phyloP scores from a whole-genome alignment of 352 stramenopile species.

The Phytophthora rubi region DNA sequence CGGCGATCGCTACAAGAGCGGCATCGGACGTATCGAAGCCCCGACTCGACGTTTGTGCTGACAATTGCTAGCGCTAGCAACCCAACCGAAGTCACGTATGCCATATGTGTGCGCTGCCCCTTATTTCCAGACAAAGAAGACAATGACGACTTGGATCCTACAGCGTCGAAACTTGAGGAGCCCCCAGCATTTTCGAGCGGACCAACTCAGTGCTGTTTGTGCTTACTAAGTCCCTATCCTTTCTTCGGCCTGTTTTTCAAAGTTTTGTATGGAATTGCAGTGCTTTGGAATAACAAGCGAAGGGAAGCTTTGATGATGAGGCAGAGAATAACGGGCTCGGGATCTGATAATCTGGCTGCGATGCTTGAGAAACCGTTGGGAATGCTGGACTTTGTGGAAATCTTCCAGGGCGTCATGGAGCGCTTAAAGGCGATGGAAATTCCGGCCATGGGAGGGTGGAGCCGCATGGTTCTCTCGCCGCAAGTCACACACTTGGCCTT shows the following conservation, averaged over 20 bases:
- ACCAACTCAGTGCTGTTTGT: constrained; percentile 72
- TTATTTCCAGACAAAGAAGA: constrained; percentile 63
- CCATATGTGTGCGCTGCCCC: constrained; percentile 71
- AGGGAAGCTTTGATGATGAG: constrained; percentile 37
- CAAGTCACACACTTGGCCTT: constrained; percentile 74
- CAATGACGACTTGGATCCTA: constrained; percentile 4
- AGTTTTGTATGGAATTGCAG: constrained; percentile 74
- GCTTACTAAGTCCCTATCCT: constrained; percentile 74
- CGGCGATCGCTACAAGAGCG: constrained; percentile 70
- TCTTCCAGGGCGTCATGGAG: constrained; percentile 71
- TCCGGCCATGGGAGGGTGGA: constrained; percentile 81
- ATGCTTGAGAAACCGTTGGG: constrained; percentile 43
- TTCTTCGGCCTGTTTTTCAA: constrained; percentile 91
- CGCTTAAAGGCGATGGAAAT: constrained; percentile 67
- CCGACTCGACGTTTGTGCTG: constrained; percentile 78
- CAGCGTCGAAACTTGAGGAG: constrained; percentile 4
- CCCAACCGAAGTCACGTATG: constrained; percentile 66
- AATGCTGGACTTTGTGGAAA: constrained; percentile 62
- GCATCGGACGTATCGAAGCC: constrained; percentile 67
- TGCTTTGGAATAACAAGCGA: constrained; percentile 69
- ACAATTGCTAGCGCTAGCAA: constrained; percentile 61
- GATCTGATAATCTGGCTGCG: constrained; percentile 13
- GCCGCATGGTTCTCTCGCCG: constrained; percentile 60
- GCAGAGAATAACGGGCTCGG: background rate
- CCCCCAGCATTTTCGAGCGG: constrained; percentile 7